phyloP scores from a whole-genome alignment of 2,329 filamentous ascomycete species.

The Calonectria pseudoturangicola region DNA sequence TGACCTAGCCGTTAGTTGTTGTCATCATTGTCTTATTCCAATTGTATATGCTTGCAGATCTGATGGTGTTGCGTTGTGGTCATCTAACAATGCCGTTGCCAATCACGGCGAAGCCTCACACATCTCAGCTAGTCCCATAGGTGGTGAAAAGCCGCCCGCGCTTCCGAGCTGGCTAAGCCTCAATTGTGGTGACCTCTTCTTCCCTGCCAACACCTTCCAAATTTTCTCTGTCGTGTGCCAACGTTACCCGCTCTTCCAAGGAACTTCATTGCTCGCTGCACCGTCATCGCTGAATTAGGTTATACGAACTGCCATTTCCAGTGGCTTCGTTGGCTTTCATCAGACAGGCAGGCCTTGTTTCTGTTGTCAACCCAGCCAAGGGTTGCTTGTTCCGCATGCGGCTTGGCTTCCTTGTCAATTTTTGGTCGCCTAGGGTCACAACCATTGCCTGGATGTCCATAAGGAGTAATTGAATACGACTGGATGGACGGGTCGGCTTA shows the following conservation, averaged over 20 bases:
- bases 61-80: background rate
- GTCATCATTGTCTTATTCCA: constrained; percentile 40
- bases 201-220: background rate
- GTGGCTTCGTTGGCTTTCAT: background rate
- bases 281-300: background rate
- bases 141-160: background rate
- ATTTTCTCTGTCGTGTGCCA: background rate
- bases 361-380: constrained; percentile 14
- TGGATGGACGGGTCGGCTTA: background rate
- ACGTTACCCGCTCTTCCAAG: background rate
- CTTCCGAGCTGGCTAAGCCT: constrained; percentile 3
- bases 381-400: constrained; percentile 21
- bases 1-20: constrained; percentile 45
- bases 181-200: background rate
- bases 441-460: constrained; percentile 5
- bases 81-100: background rate
- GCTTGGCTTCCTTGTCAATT: constrained; percentile 17
- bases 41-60: constrained; percentile 31
- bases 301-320: background rate
- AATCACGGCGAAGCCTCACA: background rate
- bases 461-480: constrained; percentile 25
- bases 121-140: background rate
- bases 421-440: background rate
- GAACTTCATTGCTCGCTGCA: background rate
- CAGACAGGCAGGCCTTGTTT: background rate